Conservation (phyloP, 2,329 filamentous ascomycete species). For the Ilyonectria sp. region DNA sequence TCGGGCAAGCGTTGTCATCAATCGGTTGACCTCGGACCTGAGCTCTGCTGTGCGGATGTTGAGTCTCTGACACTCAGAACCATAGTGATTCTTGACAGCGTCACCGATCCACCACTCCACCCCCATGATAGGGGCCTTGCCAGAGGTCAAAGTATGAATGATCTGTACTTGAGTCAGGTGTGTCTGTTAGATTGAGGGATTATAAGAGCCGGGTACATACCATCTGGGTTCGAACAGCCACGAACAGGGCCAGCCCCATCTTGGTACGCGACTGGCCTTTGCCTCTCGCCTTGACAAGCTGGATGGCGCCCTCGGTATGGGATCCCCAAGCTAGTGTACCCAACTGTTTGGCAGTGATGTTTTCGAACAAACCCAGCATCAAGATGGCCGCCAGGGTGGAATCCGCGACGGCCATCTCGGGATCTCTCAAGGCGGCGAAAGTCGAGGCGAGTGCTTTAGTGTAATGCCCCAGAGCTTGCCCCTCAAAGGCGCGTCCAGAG, state of each 20-base stretch:
- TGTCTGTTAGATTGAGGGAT: background rate
- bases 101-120: slow-evolving; percentile 73
- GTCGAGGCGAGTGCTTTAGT: slow-evolving; percentile 68
- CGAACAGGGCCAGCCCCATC: slow-evolving; percentile 69
- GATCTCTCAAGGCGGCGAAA: slow-evolving; percentile 67
- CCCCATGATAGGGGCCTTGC: slow-evolving; percentile 67
- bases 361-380: slow-evolving; percentile 73
- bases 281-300: slow-evolving; percentile 71
- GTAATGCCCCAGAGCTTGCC: slow-evolving; percentile 66
- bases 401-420: slow-evolving; percentile 66
- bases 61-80: slow-evolving; percentile 65
- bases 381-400: slow-evolving; percentile 72
- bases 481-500: slow-evolving; percentile 52
- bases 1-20: slow-evolving; percentile 63
- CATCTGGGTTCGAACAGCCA: slow-evolving; percentile 74
- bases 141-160: slow-evolving; percentile 69
- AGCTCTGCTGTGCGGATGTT: slow-evolving; percentile 69
- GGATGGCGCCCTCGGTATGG: slow-evolving; percentile 75
- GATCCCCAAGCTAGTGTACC: slow-evolving; percentile 73
- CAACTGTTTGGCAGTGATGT: slow-evolving; percentile 68
- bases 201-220: slow-evolving; percentile 51
- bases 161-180: slow-evolving; percentile 57
- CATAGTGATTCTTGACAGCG: slow-evolving; percentile 64
- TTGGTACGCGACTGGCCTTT: slow-evolving; percentile 68
- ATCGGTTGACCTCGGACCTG: slow-evolving; percentile 66